Percentiles rank a stretch among this genome's conserved stretches.
These are phyloP conservation scores for Geotrichum histeridarum DNA, from an alignment of 1,139 yeast species.

Conservation along the genomic window DNA sequence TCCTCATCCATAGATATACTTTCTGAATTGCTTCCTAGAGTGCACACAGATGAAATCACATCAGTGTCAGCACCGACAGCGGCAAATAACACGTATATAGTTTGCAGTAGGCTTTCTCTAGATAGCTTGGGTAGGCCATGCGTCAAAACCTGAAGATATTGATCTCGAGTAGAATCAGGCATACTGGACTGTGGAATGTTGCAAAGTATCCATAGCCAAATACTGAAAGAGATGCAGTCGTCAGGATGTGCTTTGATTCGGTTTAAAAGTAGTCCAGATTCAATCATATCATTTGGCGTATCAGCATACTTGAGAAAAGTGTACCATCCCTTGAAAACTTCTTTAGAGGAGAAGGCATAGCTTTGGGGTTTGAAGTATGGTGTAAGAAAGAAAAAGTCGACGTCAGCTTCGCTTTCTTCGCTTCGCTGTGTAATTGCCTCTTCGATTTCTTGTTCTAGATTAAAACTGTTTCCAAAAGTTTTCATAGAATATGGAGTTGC, in stretches of 20 bases:
- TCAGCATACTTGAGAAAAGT: not conserved
- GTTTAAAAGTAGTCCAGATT: conserved; percentile 3
- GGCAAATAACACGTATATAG: conserved; percentile 1
- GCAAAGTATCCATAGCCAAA: conserved; percentile 7
- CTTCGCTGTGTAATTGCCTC: not conserved
- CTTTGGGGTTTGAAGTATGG: not conserved
- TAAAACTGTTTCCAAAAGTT: not conserved
- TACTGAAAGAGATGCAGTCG: not conserved
- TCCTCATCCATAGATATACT: not conserved
- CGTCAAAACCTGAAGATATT: conserved; percentile 1
- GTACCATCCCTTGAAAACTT: conserved; percentile 6
- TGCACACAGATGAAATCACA: not conserved
- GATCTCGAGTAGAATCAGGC: not conserved
- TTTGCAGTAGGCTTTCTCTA: not conserved
- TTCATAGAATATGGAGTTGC: too few relatives aligned
- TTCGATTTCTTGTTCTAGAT: not conserved
- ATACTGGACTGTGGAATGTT: not conserved
- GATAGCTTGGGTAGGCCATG: not conserved
- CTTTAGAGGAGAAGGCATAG: not conserved
- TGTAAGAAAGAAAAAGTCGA: conserved; percentile 7
- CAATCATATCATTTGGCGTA: conserved; percentile 6
- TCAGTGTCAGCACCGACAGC: conserved; percentile 1
- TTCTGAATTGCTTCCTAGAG: not conserved
- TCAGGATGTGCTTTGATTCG: not conserved
- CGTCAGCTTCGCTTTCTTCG: not conserved